Evolutionary conservation across 352 stramenopile species (phyloP).

Genomic region (Phytopythium montanum): DNA sequence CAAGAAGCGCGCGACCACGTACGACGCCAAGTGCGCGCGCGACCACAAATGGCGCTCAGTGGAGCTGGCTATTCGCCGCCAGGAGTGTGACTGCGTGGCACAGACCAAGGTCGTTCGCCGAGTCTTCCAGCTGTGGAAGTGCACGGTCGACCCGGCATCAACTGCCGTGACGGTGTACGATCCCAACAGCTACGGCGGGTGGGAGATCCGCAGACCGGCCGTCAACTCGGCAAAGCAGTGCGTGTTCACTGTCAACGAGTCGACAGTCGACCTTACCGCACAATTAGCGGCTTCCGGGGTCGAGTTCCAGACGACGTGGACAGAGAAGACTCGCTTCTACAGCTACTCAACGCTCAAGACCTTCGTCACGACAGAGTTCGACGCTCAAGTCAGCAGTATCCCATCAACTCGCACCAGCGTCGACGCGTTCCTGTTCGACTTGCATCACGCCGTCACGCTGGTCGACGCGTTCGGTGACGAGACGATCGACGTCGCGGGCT

Average conservation of each 20-base stretch:
- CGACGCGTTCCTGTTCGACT: conserved; percentile 91
- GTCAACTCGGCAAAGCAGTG: conserved; percentile 56
- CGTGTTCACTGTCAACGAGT: conserved; percentile 32
- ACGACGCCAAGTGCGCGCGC: conserved; percentile 81
- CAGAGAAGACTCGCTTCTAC: conserved; percentile 44
- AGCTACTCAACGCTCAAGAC: conserved; percentile 80
- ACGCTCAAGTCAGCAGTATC: conserved; percentile 22
- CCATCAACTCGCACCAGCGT: conserved; percentile 33
- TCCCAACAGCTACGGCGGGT: conserved; percentile 52
- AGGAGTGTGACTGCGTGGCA: conserved; percentile 91
- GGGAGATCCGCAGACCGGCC: conserved; percentile 14
- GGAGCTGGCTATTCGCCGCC: conserved; percentile 76
- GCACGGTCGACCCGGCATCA: conserved; percentile 50
- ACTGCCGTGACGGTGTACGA: conserved; percentile 28
- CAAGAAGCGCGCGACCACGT: conserved; percentile 66
- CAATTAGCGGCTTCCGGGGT: conserved; percentile 42
- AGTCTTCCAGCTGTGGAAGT: conserved; percentile 95
- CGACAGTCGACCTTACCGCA: conserved; percentile 19
- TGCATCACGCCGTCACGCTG: conserved; percentile 84
- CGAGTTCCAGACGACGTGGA: conserved; percentile 67
- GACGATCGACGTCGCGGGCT: conserved; percentile 72
- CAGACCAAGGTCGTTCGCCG: conserved; percentile 86
- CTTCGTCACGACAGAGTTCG: conserved; percentile 41
- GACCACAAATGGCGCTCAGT: conserved; percentile 95
- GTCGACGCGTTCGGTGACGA: conserved; percentile 87